Conservation (phyloP, 2,329 filamentous ascomycete species). For the Pseudocercospora musae region DNA sequence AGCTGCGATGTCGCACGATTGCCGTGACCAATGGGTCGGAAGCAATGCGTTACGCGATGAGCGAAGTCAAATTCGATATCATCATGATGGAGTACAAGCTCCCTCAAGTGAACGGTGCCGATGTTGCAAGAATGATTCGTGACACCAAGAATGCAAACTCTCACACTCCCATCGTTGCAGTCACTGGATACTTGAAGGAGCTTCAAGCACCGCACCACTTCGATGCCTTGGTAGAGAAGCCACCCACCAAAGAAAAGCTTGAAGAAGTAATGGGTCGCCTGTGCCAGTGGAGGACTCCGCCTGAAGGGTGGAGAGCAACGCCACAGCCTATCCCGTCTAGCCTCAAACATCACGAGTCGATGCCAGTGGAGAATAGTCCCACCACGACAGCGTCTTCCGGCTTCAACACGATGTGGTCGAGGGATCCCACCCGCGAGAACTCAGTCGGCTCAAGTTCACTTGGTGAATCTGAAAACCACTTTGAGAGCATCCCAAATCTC, state of each 20-base stretch:
- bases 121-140: slow-evolving; percentile 95
- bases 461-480: slow-evolving; percentile 77
- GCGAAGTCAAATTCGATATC: slow-evolving; percentile 97
- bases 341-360: slow-evolving; percentile 59
- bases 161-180: slow-evolving; percentile 90
- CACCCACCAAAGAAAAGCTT: slow-evolving; percentile 86
- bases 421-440: slow-evolving; percentile 59
- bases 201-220: slow-evolving; percentile 93
- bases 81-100: slow-evolving; percentile 98
- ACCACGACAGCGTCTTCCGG: slow-evolving; percentile 74
- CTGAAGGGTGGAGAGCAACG: slow-evolving; percentile 53
- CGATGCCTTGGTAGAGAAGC: slow-evolving; percentile 92
- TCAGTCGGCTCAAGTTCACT: slow-evolving; percentile 86
- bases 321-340: slow-evolving; percentile 55
- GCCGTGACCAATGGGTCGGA: slow-evolving; percentile 87
- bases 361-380: slow-evolving; percentile 73
- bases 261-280: slow-evolving; percentile 82
- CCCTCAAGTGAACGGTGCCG: slow-evolving; percentile 89
- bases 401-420: slow-evolving; percentile 47
- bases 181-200: slow-evolving; percentile 97
- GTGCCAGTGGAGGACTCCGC: slow-evolving; percentile 89
- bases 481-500: slow-evolving; percentile 74
- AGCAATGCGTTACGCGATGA: slow-evolving; percentile 88
- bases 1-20: slow-evolving; percentile 89
- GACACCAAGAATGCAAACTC: slow-evolving; percentile 95